A percentile compares a stretch with the other conserved stretches of the same genome.
phyloP scores from a whole-genome alignment of 805 yeast genomes.

The Candida qinlingensis region DNA sequence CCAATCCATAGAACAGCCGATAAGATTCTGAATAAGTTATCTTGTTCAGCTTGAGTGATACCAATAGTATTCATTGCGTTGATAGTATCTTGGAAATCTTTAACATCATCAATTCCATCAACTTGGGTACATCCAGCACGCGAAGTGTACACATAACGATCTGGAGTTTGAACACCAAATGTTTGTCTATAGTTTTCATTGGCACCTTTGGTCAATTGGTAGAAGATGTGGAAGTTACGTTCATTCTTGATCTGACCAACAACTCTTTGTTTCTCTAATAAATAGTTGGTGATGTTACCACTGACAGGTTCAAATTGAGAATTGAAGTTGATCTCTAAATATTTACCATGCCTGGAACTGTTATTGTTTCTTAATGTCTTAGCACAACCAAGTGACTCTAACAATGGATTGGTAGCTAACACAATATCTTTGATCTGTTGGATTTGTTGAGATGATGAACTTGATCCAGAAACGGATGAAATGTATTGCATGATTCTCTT shows the following conservation, averaged over 20 bases:
- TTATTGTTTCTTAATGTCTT: slow-evolving; percentile 85
- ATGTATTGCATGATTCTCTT: slow-evolving; percentile 97
- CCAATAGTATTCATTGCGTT: slow-evolving; percentile 89
- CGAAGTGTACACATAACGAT: slow-evolving; percentile 84
- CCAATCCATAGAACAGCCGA: slow-evolving; percentile 94
- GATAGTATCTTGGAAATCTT: slow-evolving; percentile 76
- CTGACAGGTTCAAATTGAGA: slow-evolving; percentile 81
- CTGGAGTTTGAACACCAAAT: slow-evolving; percentile 92
- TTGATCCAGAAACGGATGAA: slow-evolving; percentile 77
- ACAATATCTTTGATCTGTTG: slow-evolving; percentile 94
- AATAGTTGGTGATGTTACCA: slow-evolving; percentile 92
- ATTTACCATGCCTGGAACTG: slow-evolving; percentile 90
- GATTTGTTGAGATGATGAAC: slow-evolving; percentile 59
- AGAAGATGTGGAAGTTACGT: slow-evolving; percentile 95
- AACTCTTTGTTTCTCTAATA: slow-evolving; percentile 92
- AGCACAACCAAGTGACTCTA: slow-evolving; percentile 92
- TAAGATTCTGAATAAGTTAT: slow-evolving; percentile 77
- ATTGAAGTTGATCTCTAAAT: slow-evolving; percentile 86
- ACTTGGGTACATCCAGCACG: slow-evolving; percentile 83
- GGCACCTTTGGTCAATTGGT: slow-evolving; percentile 91
- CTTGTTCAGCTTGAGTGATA: slow-evolving; percentile 75
- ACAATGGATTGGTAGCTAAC: slow-evolving; percentile 88
- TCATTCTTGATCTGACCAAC: slow-evolving; percentile 92
- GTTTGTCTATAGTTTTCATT: slow-evolving; percentile 75
- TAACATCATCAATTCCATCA: slow-evolving; percentile 76